A percentile compares a stretch with the other conserved stretches of the same genome.
Conservation (phyloP, 192 early-diverging fungal genomes). For the Entomortierella lignicola region DNA sequence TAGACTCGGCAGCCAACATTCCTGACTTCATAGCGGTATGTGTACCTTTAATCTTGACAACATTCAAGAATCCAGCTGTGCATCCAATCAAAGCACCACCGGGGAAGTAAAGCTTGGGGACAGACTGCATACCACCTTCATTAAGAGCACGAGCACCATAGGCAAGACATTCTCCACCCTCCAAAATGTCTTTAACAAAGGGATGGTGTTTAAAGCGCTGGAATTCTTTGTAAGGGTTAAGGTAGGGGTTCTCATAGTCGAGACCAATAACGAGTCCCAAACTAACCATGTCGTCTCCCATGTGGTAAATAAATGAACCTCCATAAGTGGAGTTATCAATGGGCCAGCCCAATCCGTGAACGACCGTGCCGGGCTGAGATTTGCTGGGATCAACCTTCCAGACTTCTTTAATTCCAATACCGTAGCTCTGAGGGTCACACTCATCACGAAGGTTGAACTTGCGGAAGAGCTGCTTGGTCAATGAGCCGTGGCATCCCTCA, state of each 20-base stretch:
- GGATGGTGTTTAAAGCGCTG: slow-evolving; percentile 97
- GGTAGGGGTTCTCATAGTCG: slow-evolving; percentile 95
- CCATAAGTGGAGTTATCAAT: slow-evolving; percentile 92
- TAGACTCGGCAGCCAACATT: slow-evolving; percentile 94
- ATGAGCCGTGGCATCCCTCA: slow-evolving; percentile 97
- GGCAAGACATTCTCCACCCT: slow-evolving; percentile 89
- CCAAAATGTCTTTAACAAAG: slow-evolving; percentile 79
- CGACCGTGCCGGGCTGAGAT: slow-evolving; percentile 82
- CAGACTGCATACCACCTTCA: slow-evolving; percentile 95
- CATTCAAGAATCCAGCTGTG: slow-evolving; percentile 95
- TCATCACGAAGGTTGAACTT: slow-evolving; percentile 93
- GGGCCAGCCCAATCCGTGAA: slow-evolving; percentile 94
- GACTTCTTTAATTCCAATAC: slow-evolving; percentile 96
- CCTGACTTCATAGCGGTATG: slow-evolving; percentile 99
- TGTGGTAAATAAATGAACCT: slow-evolving; percentile 96
- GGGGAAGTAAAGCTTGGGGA: slow-evolving; percentile 94
- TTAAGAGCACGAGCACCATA: slow-evolving; percentile 98
- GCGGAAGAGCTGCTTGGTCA: slow-evolving; percentile 90
- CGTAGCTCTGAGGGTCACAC: slow-evolving; percentile 91
- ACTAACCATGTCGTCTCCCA: slow-evolving; percentile 88
- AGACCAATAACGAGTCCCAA: slow-evolving; percentile 92
- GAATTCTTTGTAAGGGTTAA: slow-evolving; percentile 97
- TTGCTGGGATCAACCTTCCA: slow-evolving; percentile 94
- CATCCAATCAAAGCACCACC: slow-evolving; percentile 96
- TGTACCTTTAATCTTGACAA: slow-evolving; percentile 99